These are phyloP conservation scores for Ammopiptanthus mongolicus DNA, from an alignment of 306 rosid species.

Conservation along the genomic window DNA sequence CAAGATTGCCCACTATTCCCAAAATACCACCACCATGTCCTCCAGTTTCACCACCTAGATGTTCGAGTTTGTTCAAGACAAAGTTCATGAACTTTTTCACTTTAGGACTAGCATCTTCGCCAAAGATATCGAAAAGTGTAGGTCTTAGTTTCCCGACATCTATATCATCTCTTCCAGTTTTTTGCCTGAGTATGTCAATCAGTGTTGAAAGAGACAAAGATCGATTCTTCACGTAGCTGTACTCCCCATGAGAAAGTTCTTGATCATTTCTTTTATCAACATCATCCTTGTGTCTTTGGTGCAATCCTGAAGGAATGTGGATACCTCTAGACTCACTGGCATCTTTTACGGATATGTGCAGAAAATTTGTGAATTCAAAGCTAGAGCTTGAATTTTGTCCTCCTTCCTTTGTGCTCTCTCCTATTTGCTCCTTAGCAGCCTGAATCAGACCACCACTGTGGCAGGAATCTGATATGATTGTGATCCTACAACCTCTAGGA, in stretches of 20 bases:
- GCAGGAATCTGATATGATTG: slow-evolving; percentile 79
- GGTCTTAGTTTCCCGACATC: slow-evolving; percentile 65
- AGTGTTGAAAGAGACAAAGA: slow-evolving; percentile 59
- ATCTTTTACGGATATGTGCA: slow-evolving; percentile 31
- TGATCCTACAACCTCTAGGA: slow-evolving; percentile 53
- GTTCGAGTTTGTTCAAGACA: slow-evolving; percentile 41
- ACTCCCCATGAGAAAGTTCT: slow-evolving; percentile 29
- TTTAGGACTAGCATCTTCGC: slow-evolving; percentile 77
- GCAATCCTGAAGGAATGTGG: slow-evolving; percentile 27
- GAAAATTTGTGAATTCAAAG: slow-evolving; percentile 38
- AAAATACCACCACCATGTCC: slow-evolving; percentile 38
- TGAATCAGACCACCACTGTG: slow-evolving; percentile 84
- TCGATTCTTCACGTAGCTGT: slow-evolving; percentile 36
- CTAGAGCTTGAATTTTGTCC: slow-evolving; percentile 7
- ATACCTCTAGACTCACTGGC: slow-evolving; percentile 47
- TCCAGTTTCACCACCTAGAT: slow-evolving; percentile 21
- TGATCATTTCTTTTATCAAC: slow-evolving; percentile 20
- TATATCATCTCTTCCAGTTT: slow-evolving; percentile 65
- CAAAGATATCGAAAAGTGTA: slow-evolving; percentile 54
- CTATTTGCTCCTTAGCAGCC: slow-evolving; percentile 67
- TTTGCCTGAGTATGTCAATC: slow-evolving; percentile 61
- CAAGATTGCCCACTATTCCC: slow-evolving; percentile 58
- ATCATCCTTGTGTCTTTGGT: slow-evolving; percentile 5
- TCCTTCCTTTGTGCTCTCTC: slow-evolving; percentile 48
- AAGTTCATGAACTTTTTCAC: slow-evolving; percentile 74